Percentiles rank a stretch among this genome's conserved stretches.
Evolutionary conservation across 331 rosid species (phyloP).

Genomic region (Dryas integrifolia): DNA sequence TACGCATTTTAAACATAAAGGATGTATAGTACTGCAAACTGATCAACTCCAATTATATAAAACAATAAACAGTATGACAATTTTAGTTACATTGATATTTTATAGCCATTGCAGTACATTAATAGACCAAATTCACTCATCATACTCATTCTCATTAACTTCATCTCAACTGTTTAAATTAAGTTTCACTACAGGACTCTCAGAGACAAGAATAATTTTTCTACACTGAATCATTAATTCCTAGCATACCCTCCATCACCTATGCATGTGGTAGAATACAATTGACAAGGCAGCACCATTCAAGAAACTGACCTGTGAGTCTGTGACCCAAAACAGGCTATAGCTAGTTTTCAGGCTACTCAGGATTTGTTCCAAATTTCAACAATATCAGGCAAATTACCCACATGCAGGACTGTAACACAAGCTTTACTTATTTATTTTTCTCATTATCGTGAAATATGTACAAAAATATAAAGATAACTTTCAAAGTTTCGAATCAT

Average conservation of each 20-base stretch:
- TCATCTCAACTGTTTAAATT: neutral
- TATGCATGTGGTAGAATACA: too few species aligned
- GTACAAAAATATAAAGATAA: too few species aligned
- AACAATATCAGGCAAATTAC: neutral
- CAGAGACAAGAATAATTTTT: neutral
- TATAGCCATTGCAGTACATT: neutral
- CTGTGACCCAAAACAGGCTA: too few species aligned
- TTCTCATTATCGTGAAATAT: neutral
- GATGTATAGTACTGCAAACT: too few species aligned
- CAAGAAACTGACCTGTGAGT: too few species aligned
- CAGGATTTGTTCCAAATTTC: neutral
- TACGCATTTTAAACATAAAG: too few species aligned
- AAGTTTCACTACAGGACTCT: neutral
- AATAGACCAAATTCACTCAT: too few species aligned
- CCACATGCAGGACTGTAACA: neutral
- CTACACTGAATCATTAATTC: neutral
- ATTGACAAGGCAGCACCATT: neutral
- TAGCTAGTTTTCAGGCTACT: neutral
- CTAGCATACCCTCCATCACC: too few species aligned
- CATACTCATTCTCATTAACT: neutral
- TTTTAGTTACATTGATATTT: neutral
- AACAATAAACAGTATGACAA: neutral
- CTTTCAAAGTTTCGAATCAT: too few species aligned
- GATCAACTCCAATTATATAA: too few species aligned
- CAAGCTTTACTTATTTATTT: neutral